These are phyloP conservation scores for Echeveria elegans DNA, from an alignment of 164 flowering plant genomes.

Conservation along the genomic window DNA sequence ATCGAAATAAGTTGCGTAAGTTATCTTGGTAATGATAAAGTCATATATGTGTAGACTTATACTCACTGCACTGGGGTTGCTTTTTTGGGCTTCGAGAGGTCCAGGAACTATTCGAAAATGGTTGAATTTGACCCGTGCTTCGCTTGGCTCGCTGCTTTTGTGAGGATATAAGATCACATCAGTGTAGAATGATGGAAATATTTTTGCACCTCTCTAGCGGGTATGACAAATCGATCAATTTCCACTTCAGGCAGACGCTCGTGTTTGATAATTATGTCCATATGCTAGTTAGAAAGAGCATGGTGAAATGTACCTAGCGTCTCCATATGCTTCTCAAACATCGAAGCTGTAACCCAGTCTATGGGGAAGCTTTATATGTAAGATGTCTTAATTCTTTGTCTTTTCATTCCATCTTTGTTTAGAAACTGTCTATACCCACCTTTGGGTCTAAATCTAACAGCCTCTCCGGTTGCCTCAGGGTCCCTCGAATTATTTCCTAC, in stretches of 20 bases:
- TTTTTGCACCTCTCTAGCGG: constrained; percentile 28
- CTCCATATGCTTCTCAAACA: constrained; percentile 29
- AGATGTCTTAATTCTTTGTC: constrained; percentile 32
- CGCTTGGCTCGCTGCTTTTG: too few species aligned
- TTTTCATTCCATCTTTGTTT: constrained; percentile 19
- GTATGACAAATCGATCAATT: not conserved
- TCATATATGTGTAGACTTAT: not conserved
- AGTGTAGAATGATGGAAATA: constrained; percentile 24
- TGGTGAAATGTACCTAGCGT: constrained; percentile 19
- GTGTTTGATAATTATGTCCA: not conserved
- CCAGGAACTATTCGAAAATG: constrained; percentile 16
- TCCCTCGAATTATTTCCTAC: constrained; percentile 24
- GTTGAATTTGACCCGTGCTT: constrained; percentile 10
- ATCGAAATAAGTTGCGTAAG: constrained; percentile 25
- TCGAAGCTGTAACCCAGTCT: constrained; percentile 9
- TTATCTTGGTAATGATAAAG: constrained; percentile 12
- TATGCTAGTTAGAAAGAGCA: too few species aligned
- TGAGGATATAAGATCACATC: too few species aligned
- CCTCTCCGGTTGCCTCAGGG: constrained; percentile 20
- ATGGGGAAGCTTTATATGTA: constrained; percentile 12
- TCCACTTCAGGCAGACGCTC: not conserved
- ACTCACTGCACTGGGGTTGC: constrained; percentile 23
- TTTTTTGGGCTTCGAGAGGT: constrained; percentile 5
- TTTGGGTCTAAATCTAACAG: constrained; percentile 14
- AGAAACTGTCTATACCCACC: constrained; percentile 26